phyloP scores from a whole-genome alignment of 192 early-diverging fungal genomes.

The Backusella liffmaniae region DNA sequence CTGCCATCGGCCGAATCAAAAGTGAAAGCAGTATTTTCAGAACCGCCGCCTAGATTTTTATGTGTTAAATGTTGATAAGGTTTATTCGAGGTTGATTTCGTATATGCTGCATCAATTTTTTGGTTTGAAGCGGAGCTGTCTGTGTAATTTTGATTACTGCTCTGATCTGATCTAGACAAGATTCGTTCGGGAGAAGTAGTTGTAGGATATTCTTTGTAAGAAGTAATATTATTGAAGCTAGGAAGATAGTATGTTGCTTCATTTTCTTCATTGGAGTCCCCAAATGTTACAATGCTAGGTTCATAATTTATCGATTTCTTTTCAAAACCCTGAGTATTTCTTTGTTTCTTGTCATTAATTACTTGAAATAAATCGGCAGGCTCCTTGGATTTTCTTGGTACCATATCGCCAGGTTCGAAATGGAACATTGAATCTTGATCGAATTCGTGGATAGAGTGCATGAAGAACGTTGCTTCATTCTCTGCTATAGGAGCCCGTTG shows the following conservation, averaged over 20 bases:
- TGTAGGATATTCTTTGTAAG: not conserved
- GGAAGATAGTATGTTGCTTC: not conserved
- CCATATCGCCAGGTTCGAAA: not conserved
- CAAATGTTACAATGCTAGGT: not conserved
- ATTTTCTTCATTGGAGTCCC: not conserved
- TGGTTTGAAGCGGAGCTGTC: not conserved
- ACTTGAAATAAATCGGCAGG: not conserved
- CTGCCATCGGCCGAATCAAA: not conserved
- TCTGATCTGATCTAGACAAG: not conserved
- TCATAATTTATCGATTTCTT: not conserved
- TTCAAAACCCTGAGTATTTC: not conserved
- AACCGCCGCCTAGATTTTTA: not conserved
- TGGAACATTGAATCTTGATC: not conserved
- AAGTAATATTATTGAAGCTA: not conserved
- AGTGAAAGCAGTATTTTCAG: not conserved
- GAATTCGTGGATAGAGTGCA: not conserved
- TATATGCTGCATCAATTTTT: not conserved
- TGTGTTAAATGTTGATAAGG: not conserved
- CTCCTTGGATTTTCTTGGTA: not conserved
- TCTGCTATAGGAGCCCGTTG: not conserved
- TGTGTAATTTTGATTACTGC: not conserved
- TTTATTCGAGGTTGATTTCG: not conserved
- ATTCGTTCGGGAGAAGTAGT: not conserved
- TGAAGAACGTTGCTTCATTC: not conserved
- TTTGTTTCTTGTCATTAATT: not conserved